Evolutionary conservation across 2,329 filamentous ascomycete species (phyloP).

Genomic region (Cephalotrichum gorgonifer): DNA sequence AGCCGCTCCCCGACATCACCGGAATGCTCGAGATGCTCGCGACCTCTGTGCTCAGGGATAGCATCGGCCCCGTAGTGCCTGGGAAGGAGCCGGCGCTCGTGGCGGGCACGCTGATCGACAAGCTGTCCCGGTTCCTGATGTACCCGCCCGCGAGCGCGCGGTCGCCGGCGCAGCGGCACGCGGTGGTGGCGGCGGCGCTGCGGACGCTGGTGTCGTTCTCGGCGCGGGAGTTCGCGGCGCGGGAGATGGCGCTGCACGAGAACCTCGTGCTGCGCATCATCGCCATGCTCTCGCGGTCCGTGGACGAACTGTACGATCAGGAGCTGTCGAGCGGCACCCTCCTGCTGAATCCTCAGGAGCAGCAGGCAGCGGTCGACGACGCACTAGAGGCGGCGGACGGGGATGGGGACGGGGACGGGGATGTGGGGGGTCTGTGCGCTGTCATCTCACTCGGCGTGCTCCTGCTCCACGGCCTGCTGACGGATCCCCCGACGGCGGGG

Average conservation of each 20-base stretch:
- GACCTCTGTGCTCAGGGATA: constrained; percentile 52
- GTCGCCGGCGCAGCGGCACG: constrained; percentile 25
- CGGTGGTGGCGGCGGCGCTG: constrained; percentile 35
- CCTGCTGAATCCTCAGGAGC: constrained; percentile 23
- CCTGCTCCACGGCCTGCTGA: constrained; percentile 42
- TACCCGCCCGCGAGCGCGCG: constrained; percentile 23
- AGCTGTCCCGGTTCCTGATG: constrained; percentile 54
- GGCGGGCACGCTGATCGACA: constrained; percentile 44
- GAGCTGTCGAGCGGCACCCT: constrained; percentile 26
- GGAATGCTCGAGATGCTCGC: constrained; percentile 55
- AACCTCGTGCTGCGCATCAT: constrained; percentile 66
- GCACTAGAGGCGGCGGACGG: constrained; percentile 3
- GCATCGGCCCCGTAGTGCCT: constrained; percentile 54
- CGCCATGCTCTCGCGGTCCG: constrained; percentile 49
- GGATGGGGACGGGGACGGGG: constrained; percentile 4
- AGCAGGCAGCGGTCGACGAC: constrained; percentile 6
- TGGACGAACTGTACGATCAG: constrained; percentile 63
- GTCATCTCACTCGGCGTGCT: constrained; percentile 37
- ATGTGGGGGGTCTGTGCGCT: constrained; percentile 24
- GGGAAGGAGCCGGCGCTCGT: constrained; percentile 30
- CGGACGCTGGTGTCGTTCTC: constrained; percentile 51
- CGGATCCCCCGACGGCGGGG: constrained; percentile 31
- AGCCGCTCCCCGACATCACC: constrained; percentile 51
- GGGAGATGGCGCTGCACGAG: constrained; percentile 57
- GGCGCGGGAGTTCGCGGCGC: constrained; percentile 48